Evolutionary conservation across 1,284 basidiomycete genomes (phyloP), one percentile per base, ranked within the genome.

Genomic region (Cryptococcus sp.): DNA sequence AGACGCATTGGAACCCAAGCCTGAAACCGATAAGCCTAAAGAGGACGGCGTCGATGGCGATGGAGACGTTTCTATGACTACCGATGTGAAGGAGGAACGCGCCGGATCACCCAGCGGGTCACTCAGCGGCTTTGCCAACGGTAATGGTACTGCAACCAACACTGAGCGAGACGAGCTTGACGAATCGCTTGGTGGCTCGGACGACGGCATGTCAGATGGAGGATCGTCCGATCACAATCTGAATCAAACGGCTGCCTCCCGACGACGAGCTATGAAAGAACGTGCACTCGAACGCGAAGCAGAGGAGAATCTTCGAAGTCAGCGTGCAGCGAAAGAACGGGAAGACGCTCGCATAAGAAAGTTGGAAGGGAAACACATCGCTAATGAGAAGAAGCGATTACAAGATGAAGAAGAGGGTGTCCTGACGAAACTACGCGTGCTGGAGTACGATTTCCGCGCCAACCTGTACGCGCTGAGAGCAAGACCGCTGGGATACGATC

Each of bases 391-490:
- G 68, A 87, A 89, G 39, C 84, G 88, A 29, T 81, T 93, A n/a
- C 85, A 89, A 55, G 94, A 96, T 64, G 93, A 95, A 72, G 86
- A 92, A 26, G 86, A 86, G 67, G 88, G 87, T 69, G 79, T 93
- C 17, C 86, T 88, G 66, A 83, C 86, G 29, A 83, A 89, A 45
- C 83, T 97, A 29, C 91, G 93, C 67, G 84, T 84, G 56, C 89
- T 96, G 62, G 94, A 98, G 73, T 86, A 91, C 54, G 95, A 98
- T 65, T 98, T 97, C 80, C 83, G 95, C 58, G 87, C 91, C 68
- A 82, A 91, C 57, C 81, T 91, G 34, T 89, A 89, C 56, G 86
- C 88, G 7, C 84, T 94, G 43, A 84, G 95, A 47, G 86, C 91
- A 45, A 89, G 89, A 67, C 92, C 94, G 1, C 70, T 99, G 47